Percentiles rank a stretch among this genome's conserved stretches.
phyloP scores from a whole-genome alignment of 768 basidiomycete species.

The Calocybe gangraenosa region DNA sequence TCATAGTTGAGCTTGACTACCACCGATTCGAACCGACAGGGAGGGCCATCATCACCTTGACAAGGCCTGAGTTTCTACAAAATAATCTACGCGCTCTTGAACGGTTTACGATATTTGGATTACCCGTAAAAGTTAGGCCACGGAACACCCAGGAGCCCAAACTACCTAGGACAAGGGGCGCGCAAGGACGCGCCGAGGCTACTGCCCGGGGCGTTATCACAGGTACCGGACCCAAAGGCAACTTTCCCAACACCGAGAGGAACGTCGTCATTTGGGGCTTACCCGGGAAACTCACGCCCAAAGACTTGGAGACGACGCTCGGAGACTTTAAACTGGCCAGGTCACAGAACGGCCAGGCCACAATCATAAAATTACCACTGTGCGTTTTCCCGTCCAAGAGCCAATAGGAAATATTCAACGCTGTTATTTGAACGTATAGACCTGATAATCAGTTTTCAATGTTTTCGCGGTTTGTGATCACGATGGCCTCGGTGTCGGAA shows the following conservation, averaged over 20 bases:
- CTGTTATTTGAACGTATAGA: conserved; percentile 18
- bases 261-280: conserved; percentile 61
- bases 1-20: conserved; percentile 56
- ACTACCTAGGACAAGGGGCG: conserved; percentile 22
- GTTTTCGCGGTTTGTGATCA: conserved; percentile 52
- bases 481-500: conserved; percentile 53
- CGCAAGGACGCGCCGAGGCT: conserved; percentile 25
- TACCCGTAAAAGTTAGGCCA: conserved; percentile 33
- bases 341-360: conserved; percentile 32
- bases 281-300: conserved; percentile 40
- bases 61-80: conserved; percentile 38
- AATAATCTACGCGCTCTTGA: conserved; percentile 39
- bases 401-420: not conserved
- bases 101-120: conserved; percentile 42
- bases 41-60: conserved; percentile 53
- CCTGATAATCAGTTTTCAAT: conserved; percentile 36
- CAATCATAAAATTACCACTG: conserved; percentile 47
- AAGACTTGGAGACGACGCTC: conserved; percentile 36
- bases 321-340: conserved; percentile 39
- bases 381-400: conserved; percentile 28
- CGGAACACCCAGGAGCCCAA: conserved; percentile 10
- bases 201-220: conserved; percentile 18
- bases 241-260: conserved; percentile 42
- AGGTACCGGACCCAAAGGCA: conserved; percentile 50
- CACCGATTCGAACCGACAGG: conserved; percentile 56